Evolutionary conservation across 495 filamentous ascomycete species (phyloP).

Genomic region (Amorphotheca resinae): DNA sequence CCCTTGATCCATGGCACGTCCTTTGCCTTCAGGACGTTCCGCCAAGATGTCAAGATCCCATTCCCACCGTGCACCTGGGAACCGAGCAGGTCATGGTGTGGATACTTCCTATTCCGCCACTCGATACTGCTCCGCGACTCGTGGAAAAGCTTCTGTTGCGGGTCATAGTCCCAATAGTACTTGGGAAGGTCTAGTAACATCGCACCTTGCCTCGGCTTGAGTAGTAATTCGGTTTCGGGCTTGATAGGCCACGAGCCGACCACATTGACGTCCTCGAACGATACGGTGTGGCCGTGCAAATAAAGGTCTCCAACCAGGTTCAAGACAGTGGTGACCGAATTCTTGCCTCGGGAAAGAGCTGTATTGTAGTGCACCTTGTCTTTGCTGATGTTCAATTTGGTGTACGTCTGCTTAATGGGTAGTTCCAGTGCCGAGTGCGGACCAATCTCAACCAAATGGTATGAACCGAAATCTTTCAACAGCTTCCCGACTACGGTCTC

Average conservation of each 20-base stretch:
- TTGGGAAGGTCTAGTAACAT: constrained; percentile 20
- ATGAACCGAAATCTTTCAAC: neutral
- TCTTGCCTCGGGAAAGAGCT: constrained; percentile 23
- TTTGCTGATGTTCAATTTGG: constrained; percentile 22
- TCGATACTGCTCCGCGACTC: constrained; percentile 21
- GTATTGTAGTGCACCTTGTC: constrained; percentile 26
- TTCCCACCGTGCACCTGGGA: constrained; percentile 11
- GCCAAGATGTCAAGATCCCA: constrained; percentile 21
- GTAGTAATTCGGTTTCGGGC: neutral
- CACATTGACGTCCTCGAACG: constrained; percentile 21
- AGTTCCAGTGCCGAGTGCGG: constrained; percentile 51
- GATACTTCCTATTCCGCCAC: constrained; percentile 18
- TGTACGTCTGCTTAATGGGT: constrained; percentile 30
- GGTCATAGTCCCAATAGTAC: constrained; percentile 25
- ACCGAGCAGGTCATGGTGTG: constrained; percentile 27
- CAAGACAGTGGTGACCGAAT: constrained; percentile 24
- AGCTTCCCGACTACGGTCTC: neutral
- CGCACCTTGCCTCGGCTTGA: neutral
- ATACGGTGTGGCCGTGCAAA: constrained; percentile 19
- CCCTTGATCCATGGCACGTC: constrained; percentile 16
- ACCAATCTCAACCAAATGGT: constrained; percentile 40
- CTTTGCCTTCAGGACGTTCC: constrained; percentile 21
- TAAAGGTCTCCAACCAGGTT: constrained; percentile 29
- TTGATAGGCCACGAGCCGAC: neutral
- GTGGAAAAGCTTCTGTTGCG: constrained; percentile 13